Percentiles rank a stretch among this genome's conserved stretches.
Evolutionary conservation across 371 early-diverging fungal species (phyloP).

Genomic region (Dichotomocladium elegans): DNA sequence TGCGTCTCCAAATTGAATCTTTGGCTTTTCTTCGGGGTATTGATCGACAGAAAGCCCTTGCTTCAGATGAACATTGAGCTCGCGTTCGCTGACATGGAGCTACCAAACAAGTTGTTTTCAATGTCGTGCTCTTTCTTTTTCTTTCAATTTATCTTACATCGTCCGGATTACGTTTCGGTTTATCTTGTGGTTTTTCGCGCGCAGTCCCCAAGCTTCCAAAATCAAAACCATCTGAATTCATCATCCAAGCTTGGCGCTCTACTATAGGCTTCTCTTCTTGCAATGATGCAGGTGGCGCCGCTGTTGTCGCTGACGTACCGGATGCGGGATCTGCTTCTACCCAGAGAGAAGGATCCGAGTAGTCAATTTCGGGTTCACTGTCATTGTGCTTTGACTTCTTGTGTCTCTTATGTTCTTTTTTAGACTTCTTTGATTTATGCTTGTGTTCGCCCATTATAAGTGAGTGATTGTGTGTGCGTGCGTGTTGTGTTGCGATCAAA

Average conservation of each 20-base stretch:
- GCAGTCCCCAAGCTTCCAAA: conserved; percentile 36
- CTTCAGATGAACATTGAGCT: conserved; percentile 49
- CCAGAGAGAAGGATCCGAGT: conserved; percentile 47
- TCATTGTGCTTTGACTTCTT: conserved; percentile 17
- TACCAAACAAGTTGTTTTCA: conserved; percentile 6
- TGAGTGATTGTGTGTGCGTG: too few species aligned
- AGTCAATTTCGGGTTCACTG: conserved; percentile 34
- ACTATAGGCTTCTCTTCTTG: conserved; percentile 5
- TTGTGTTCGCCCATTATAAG: conserved; percentile 43
- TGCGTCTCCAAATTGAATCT: conserved; percentile 61
- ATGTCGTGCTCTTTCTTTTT: background rate
- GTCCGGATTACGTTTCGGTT: conserved; percentile 37
- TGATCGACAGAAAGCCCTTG: conserved; percentile 44
- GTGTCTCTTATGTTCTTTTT: conserved; percentile 39
- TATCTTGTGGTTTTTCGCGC: conserved; percentile 20
- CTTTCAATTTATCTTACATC: conserved; percentile 16
- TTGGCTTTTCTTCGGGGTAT: conserved; percentile 32
- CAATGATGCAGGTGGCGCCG: background rate
- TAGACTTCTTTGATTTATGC: conserved; percentile 29
- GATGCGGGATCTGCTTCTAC: conserved; percentile 28
- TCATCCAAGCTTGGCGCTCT: conserved; percentile 46
- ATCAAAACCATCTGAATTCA: conserved; percentile 37
- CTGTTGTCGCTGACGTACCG: background rate
- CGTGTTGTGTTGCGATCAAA: background rate
- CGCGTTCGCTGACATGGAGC: conserved; percentile 48